These are phyloP conservation scores for Teratosphaeria destructans DNA, from an alignment of 2,329 filamentous ascomycete species.

Conservation along the genomic window DNA sequence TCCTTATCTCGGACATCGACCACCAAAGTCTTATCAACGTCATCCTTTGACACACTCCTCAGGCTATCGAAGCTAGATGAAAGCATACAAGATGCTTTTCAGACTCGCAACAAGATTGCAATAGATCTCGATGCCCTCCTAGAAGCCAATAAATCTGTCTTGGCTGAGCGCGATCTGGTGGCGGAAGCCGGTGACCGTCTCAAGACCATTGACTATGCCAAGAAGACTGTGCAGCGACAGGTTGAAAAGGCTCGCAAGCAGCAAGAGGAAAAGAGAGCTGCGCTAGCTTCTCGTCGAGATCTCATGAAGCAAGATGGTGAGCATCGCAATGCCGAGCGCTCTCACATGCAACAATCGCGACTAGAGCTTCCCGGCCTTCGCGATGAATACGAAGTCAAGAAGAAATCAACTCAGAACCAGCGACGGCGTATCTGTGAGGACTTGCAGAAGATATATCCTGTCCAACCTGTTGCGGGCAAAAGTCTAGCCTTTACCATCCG, in stretches of 20 bases:
- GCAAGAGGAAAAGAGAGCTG: conserved; percentile 57
- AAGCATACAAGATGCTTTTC: conserved; percentile 80
- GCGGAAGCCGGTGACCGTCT: conserved; percentile 36
- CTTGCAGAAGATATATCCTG: conserved; percentile 67
- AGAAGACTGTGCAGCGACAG: conserved; percentile 55
- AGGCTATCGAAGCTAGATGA: conserved; percentile 78
- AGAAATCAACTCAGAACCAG: conserved; percentile 68
- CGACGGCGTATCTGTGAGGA: conserved; percentile 81
- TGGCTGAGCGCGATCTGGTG: conserved; percentile 25
- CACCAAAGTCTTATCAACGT: conserved; percentile 47
- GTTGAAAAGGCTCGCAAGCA: conserved; percentile 52
- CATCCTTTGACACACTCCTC: conserved; percentile 82
- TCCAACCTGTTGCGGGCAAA: conserved; percentile 54
- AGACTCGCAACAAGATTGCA: conserved; percentile 62
- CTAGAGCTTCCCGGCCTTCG: conserved; percentile 35
- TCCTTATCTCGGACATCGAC: conserved; percentile 23
- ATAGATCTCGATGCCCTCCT: conserved; percentile 59
- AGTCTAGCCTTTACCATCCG: conserved; percentile 78
- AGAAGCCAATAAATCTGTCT: conserved; percentile 27
- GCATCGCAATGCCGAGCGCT: conserved; percentile 1
- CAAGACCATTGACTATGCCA: conserved; percentile 38
- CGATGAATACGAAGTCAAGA: conserved; percentile 31
- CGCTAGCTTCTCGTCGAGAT: conserved; percentile 53
- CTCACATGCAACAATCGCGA: conserved; percentile 47
- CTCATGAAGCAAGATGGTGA: conserved; percentile 48